Conservation (phyloP, 352 stramenopile genomes). For the Heterotrichella gracilis region DNA sequence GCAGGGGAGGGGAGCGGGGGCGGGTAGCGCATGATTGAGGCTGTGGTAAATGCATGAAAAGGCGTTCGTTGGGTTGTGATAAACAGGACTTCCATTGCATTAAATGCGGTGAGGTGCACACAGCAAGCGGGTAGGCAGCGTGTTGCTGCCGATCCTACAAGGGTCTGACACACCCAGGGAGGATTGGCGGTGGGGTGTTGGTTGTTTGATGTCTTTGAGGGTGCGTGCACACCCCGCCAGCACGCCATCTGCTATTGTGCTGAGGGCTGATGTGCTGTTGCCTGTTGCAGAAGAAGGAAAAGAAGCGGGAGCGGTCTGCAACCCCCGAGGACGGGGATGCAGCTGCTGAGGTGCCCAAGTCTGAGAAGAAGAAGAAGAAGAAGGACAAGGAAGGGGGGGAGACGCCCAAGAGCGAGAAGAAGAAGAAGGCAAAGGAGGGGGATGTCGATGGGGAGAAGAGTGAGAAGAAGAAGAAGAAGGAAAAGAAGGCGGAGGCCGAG, state of each 20-base stretch:
- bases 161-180: no score
- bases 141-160: no score
- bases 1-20: no score
- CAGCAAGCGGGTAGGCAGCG: no score
- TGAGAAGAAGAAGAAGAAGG: conserved; percentile 24
- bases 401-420: conserved; percentile 30
- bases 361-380: conserved; percentile 29
- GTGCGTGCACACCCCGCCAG: background rate
- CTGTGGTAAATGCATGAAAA: no score
- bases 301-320: conserved; percentile 20
- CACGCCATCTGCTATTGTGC: background rate
- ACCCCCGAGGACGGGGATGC: conserved; percentile 24
- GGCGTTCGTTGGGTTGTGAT: no score
- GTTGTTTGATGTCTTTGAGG: no score
- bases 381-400: conserved; percentile 34
- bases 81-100: no score
- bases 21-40: background rate
- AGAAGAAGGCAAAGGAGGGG: conserved; percentile 36
- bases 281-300: conserved; percentile 15
- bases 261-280: conserved; percentile 13
- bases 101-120: no score
- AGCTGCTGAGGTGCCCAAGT: conserved; percentile 32
- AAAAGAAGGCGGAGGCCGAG: conserved; percentile 15
- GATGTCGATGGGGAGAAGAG: conserved; percentile 19
- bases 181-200: no score